Evolutionary conservation across 2,329 filamentous ascomycete genomes (phyloP), one percentile per base, ranked within the genome.

Genomic region (Dactylellina leptospora): DNA sequence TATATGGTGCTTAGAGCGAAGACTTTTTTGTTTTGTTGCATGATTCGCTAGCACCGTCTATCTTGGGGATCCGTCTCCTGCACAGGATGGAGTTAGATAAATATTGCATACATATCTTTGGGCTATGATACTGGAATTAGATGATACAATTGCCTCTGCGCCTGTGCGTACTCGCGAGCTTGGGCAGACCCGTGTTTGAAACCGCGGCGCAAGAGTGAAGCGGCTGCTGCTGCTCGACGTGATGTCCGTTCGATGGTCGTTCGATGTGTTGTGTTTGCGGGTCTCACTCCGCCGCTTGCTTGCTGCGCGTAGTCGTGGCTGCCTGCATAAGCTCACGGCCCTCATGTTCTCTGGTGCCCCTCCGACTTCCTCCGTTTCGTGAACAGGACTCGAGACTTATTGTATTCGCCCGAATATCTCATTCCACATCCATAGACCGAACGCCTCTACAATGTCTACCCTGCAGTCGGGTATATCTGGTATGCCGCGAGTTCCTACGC

Each of bases 41-140:
- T 73, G 51, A 63, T 73, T 73, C 69, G 69, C 69, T 73, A 73
- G 69, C 54, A 59, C 69, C 61, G 55, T 73, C 69, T 73, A 61
- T 66, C 48, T 56, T 33, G 58, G 60, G 54, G 33, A n/a, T 22
- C 20, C 22, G n/a, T 40, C 40, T 63, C 51, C 33, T 20, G 33
- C 23, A 61, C 48, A 66, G 55, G 69, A 73, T 55, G 55, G 69
- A 5, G 69, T 73, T 73, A 63, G 69, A 63, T 73, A 73, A 47
- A 68, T 59, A 73, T 73, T 72, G 68, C 68, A 72, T 54, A 72
- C 68, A 72, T 72, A 45, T 33, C n/a, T 27, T 70, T 55, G n/a
- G n/a, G n/a, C n/a, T n/a, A n/a, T n/a, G n/a, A n/a, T n/a, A n/a
- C n/a, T n/a, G n/a, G n/a, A n/a, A n/a, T n/a, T n/a, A n/a, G n/a